Evolutionary conservation across 2,329 filamentous ascomycete genomes (phyloP).

Genomic region (Colletotrichum liriopes): DNA sequence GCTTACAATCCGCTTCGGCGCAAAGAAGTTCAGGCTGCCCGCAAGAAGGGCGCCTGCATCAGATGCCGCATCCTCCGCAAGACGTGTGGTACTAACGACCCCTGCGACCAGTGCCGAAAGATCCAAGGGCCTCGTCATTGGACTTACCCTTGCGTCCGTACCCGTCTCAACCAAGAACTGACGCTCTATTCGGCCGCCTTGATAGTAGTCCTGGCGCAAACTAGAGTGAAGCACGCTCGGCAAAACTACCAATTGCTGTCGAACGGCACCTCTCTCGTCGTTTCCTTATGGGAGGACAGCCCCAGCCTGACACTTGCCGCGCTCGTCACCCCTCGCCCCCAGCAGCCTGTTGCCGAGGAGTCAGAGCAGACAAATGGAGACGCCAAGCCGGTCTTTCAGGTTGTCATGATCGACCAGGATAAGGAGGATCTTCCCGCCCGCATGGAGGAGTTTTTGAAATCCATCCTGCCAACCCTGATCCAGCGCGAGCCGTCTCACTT

Average conservation of each 20-base stretch:
- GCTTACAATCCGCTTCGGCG: slow-evolving; percentile 65
- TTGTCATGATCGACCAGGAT: slow-evolving; percentile 74
- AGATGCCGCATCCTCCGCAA: slow-evolving; percentile 77
- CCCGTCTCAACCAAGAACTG: slow-evolving; percentile 73
- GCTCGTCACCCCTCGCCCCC: slow-evolving; percentile 39
- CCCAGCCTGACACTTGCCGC: slow-evolving; percentile 41
- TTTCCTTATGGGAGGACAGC: slow-evolving; percentile 43
- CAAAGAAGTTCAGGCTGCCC: slow-evolving; percentile 76
- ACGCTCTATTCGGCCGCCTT: slow-evolving; percentile 76
- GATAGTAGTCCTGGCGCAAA: slow-evolving; percentile 74
- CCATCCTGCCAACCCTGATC: slow-evolving; percentile 71
- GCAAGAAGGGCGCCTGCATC: slow-evolving; percentile 77
- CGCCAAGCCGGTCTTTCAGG: slow-evolving; percentile 47
- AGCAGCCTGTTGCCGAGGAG: slow-evolving; percentile 12
- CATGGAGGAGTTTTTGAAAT: slow-evolving; percentile 74
- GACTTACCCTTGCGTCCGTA: slow-evolving; percentile 75
- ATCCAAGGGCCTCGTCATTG: slow-evolving; percentile 76
- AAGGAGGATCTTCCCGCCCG: slow-evolving; percentile 73
- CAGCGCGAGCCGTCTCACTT: slow-evolving; percentile 73
- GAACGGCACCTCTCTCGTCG: slow-evolving; percentile 56
- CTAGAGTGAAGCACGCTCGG: slow-evolving; percentile 71
- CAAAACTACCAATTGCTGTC: slow-evolving; percentile 64
- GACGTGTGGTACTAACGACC: slow-evolving; percentile 75
- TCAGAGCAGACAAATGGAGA: slow-evolving; percentile 41
- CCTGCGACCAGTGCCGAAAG: slow-evolving; percentile 75